Conservation (phyloP, 306 rosid species). For the Sophora flavescens region DNA sequence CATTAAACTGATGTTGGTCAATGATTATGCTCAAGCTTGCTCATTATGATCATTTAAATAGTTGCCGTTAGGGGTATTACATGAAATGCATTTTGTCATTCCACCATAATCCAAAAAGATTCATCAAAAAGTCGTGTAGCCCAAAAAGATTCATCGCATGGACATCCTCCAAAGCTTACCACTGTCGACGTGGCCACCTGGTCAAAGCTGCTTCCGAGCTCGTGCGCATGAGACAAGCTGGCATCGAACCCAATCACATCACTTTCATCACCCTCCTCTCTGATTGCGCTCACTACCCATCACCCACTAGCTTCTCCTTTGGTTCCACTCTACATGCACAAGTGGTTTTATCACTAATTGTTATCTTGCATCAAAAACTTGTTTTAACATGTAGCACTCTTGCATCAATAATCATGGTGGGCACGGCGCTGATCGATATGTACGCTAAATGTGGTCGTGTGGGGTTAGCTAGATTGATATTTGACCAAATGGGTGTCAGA, state of each 20-base stretch:
- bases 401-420: constrained; percentile 68
- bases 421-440: constrained; percentile 80
- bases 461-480: constrained; percentile 62
- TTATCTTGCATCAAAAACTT: too few species aligned
- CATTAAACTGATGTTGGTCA: too few species aligned
- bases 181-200: constrained; percentile 64
- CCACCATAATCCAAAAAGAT: too few species aligned
- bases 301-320: constrained; percentile 37
- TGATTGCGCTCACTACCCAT: constrained; percentile 69
- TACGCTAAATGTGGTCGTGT: constrained; percentile 70
- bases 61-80: too few species aligned
- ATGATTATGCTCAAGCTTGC: too few species aligned
- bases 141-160: too few species aligned
- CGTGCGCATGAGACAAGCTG: constrained; percentile 65
- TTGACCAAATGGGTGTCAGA: constrained; percentile 61
- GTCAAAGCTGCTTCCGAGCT: constrained; percentile 72
- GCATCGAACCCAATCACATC: constrained; percentile 71
- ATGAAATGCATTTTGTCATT: too few species aligned
- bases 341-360: too few species aligned
- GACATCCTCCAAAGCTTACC: constrained; percentile 82
- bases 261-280: constrained; percentile 81
- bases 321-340: constrained; percentile 69
- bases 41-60: too few species aligned
- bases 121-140: too few species aligned
- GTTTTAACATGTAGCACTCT: too few species aligned